Percentiles rank a stretch among this genome's conserved stretches.
phyloP scores from a whole-genome alignment of 2,329 filamentous ascomycete species.

The Penicillium sp. region DNA sequence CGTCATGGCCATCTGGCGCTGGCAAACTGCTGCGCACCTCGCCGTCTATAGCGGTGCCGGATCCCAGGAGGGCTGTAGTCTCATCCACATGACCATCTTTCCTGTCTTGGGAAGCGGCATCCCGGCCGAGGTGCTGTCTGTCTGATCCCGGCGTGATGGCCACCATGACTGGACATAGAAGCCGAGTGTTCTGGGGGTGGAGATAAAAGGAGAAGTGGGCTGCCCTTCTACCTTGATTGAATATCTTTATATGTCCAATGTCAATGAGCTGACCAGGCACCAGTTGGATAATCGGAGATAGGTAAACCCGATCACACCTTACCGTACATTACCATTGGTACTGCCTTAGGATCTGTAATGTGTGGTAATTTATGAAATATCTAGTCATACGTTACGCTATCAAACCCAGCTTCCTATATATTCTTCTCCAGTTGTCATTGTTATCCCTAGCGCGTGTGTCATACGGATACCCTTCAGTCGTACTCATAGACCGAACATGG shows the following conservation, averaged over 20 bases:
- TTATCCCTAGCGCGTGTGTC: too few species aligned
- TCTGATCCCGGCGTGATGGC: constrained; percentile 1
- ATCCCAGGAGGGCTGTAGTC: constrained; percentile 15
- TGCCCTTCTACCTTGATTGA: not conserved
- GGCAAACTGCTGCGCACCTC: not conserved
- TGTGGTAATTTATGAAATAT: not conserved
- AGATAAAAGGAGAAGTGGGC: too few species aligned
- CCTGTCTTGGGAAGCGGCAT: not conserved
- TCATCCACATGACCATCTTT: constrained; percentile 10
- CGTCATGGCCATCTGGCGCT: not conserved
- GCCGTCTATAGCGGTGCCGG: not conserved
- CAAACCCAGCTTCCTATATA: too few species aligned
- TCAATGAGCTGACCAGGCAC: not conserved
- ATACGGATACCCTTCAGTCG: not conserved
- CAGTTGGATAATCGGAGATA: not conserved
- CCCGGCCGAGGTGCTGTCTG: not conserved
- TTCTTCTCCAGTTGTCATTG: too few species aligned
- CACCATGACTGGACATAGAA: constrained; percentile 1
- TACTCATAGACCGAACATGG: not conserved
- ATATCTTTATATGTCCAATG: not conserved
- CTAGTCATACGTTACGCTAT: not conserved
- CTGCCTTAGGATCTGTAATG: not conserved
- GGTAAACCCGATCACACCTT: not conserved
- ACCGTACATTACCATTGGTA: not conserved
- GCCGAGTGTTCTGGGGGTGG: too few species aligned